A percentile compares a stretch with the other conserved stretches of the same genome.
Conservation (phyloP, 2,329 filamentous ascomycete genomes). For the Eutypella sp. region DNA sequence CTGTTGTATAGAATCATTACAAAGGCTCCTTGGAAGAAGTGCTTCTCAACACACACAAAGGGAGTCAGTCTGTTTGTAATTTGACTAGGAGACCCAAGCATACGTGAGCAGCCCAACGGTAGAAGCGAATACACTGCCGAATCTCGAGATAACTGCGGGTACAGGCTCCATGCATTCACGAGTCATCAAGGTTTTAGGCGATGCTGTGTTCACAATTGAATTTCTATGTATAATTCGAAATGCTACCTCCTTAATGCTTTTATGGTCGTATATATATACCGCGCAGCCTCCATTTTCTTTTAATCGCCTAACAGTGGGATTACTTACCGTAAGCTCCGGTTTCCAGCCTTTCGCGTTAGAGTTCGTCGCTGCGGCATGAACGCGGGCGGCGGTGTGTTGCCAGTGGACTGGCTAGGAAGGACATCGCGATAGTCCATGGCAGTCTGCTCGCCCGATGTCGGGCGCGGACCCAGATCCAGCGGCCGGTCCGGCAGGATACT, state of each 20-base stretch:
- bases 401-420: slow-evolving; percentile 15
- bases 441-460: neutral
- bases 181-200: too few relatives aligned
- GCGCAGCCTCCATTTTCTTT: neutral
- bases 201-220: neutral
- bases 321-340: slow-evolving; percentile 3
- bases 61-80: too few relatives aligned
- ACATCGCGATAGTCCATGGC: slow-evolving; percentile 3
- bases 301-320: neutral
- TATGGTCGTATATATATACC: too few relatives aligned
- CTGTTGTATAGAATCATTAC: too few relatives aligned
- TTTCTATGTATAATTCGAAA: neutral
- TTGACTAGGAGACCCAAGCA: too few relatives aligned
- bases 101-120: too few relatives aligned
- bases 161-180: too few relatives aligned
- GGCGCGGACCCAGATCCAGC: neutral
- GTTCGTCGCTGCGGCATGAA: neutral
- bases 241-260: too few relatives aligned
- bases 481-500: neutral
- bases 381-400: neutral
- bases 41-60: too few relatives aligned
- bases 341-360: slow-evolving; percentile 8
- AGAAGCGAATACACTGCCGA: too few relatives aligned
- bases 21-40: too few relatives aligned
- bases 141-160: too few relatives aligned